phyloP scores from a whole-genome alignment of 139 green algal species.

The Edaphochlamys debaryana region DNA sequence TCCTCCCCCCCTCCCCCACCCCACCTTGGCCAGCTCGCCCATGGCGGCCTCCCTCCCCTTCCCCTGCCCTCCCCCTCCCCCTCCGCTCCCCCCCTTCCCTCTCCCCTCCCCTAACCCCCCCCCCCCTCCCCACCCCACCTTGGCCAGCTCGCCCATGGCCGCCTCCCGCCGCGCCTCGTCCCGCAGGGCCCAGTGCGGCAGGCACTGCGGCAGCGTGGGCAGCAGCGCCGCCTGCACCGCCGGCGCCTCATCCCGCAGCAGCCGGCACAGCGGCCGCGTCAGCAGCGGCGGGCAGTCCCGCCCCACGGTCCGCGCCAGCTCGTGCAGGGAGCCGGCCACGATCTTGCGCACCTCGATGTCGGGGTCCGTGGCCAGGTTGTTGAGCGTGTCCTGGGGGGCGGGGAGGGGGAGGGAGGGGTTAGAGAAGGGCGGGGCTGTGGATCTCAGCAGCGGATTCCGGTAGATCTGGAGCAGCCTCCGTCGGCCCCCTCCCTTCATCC shows the following conservation, averaged over 20 bases:
- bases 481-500: too few relatives aligned
- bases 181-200: conserved; percentile 31
- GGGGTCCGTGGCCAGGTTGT: conserved; percentile 45
- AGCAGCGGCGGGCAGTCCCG: conserved; percentile 58
- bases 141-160: conserved; percentile 56
- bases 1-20: too few relatives aligned
- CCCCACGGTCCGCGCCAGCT: conserved; percentile 47
- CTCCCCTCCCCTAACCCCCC: too few relatives aligned
- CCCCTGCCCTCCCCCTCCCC: too few relatives aligned
- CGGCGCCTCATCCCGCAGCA: conserved; percentile 62
- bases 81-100: too few relatives aligned
- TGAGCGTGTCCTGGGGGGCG: conserved; percentile 65
- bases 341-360: conserved; percentile 52
- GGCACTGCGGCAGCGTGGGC: conserved; percentile 29
- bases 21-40: conserved; percentile 59
- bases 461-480: too few relatives aligned
- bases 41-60: conserved; percentile 39
- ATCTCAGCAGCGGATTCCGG: too few relatives aligned
- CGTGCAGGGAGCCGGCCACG: conserved; percentile 50
- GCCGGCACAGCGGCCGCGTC: conserved; percentile 52
- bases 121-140: too few relatives aligned
- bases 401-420: too few relatives aligned
- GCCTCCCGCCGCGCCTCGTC: conserved; percentile 46
- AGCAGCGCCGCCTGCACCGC: conserved; percentile 58
- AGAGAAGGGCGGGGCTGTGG: too few relatives aligned